Base-by-base conservation (phyloP, 129 eudicot genomes). In the Saussurea involucrata region DNA sequence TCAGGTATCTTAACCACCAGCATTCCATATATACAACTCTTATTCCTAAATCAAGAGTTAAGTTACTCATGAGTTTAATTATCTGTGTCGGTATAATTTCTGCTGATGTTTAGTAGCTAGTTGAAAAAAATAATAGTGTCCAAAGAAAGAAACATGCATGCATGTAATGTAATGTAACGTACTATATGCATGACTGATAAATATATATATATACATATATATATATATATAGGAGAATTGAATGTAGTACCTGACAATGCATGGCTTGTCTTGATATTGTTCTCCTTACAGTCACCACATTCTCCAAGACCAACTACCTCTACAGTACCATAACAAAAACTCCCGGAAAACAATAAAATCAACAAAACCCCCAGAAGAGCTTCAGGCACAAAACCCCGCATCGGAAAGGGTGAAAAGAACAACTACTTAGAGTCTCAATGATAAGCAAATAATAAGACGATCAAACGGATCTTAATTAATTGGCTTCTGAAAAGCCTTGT, bases 221-320 rank as follows among this genome's bases (percentile, higher is more conserved):
- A 49, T 49, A 15, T 49, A 49, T 15, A 49, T 13, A 17, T 0
- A 1, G 0, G 58, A 49, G 21, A 49, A 49, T 49, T 49, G 58
- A 49, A 49, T 49, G 58, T 37, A 13, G 68, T 83, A 94, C 98
- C 98, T 80, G 90, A 80, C 71, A 88, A 74, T 81, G 98, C 98
- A 71, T 89, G 90, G 74, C 68, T 78, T 49, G 92, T 61, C 83
- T 91, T 80, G 60, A 91, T 84, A 85, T 89, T 89, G 53, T 81
- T 80, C 66, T 86, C 88, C 75, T 86, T 82, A 67, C 98, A 94
- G 66, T 94, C 97, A 42, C 93, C 90, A 87, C 98, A 94, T 73
- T 91, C 93, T 67, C 85, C 88, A 4, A 73, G 22, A 22, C 98
- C 98, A 79, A 87, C 89, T 18, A 91, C 98, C 85, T 89, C 86